Evolutionary conservation across 805 yeast species (phyloP), one percentile per base, ranked within the genome.

Genomic region (Sugiyamaella lignohabitans): DNA sequence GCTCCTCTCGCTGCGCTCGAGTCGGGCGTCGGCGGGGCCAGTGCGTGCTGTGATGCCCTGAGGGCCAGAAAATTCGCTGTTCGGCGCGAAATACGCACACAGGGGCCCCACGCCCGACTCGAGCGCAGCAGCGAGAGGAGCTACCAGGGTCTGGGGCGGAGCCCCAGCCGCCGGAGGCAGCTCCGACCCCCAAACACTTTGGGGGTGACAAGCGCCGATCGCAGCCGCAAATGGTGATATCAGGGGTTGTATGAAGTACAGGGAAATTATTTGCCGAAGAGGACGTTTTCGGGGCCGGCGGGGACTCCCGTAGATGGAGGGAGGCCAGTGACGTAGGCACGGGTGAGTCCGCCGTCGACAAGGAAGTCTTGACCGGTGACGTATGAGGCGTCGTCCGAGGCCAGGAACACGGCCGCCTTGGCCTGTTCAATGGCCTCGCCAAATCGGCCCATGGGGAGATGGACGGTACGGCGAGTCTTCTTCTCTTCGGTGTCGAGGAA

Each of bases 401-500:
- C 82, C 66, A 78, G 67, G 69, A 76, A 78, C 49, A 78, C 72
- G 24, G 75, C 71, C 23, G 80, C 75, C 50, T 80, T 79, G 47
- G 79, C 80, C 59, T 76, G 78, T 59, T 78, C 82, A 61, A 77
- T 76, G 46, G 82, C 82, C 58, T 77, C 81, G 40, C 82, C 82
- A 74, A 78, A 76, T 59, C 82, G 70, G 57, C 78, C 75, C 72
- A 72, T 68, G 45, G 82, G 82, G 22, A 64, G 49, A 45, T 64
- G 68, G 27, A 64, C 66, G 8, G 66, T 62, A 48, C 68, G 58
- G 27, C 68, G 60, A 47, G 70, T 65, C 62, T 68, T 71, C 54
- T 70, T 63, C 59, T 76, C 80, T 72, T 79, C 76, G 20, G 74
- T 66, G 27, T 74, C 75, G 22, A 75, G 55, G 48, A 78, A 79